phyloP scores from a whole-genome alignment of 768 basidiomycete genomes.

The Lactarius psammicola region DNA sequence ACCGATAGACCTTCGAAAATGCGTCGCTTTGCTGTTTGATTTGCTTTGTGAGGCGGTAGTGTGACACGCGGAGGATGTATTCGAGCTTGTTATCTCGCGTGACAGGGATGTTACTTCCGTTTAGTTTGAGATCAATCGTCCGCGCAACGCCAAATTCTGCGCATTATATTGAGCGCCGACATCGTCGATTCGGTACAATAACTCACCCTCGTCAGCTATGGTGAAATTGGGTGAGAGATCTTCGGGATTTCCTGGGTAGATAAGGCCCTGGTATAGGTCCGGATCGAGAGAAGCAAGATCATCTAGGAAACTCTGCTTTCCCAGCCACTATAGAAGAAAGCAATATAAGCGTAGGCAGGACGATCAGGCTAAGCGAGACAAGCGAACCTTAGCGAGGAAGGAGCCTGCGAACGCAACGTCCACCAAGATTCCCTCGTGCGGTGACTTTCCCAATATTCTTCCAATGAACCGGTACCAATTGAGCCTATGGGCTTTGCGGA shows the following conservation, averaged over 20 bases:
- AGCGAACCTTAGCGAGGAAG: constrained; percentile 79
- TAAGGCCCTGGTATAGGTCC: constrained; percentile 87
- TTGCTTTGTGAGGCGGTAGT: constrained; percentile 85
- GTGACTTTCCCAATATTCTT: constrained; percentile 89
- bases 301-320: constrained; percentile 87
- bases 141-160: constrained; percentile 80
- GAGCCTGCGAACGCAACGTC: constrained; percentile 95
- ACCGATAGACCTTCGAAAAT: constrained; percentile 92
- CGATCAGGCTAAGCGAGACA: not conserved
- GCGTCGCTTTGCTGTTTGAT: constrained; percentile 80
- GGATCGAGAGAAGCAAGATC: constrained; percentile 90
- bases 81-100: constrained; percentile 85
- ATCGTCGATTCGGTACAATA: not conserved
- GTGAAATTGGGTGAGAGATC: constrained; percentile 91
- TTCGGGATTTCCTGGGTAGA: constrained; percentile 81
- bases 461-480: constrained; percentile 95
- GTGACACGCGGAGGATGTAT: constrained; percentile 87
- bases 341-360: not conserved
- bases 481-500: constrained; percentile 65
- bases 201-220: constrained; percentile 76
- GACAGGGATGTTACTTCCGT: constrained; percentile 80
- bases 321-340: constrained; percentile 69
- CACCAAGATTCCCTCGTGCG: constrained; percentile 94
- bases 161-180: constrained; percentile 6
- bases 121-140: constrained; percentile 73